Evolutionary conservation across 768 basidiomycete genomes (phyloP), one percentile per base, ranked within the genome.

Genomic region (Auricularia heimuer): DNA sequence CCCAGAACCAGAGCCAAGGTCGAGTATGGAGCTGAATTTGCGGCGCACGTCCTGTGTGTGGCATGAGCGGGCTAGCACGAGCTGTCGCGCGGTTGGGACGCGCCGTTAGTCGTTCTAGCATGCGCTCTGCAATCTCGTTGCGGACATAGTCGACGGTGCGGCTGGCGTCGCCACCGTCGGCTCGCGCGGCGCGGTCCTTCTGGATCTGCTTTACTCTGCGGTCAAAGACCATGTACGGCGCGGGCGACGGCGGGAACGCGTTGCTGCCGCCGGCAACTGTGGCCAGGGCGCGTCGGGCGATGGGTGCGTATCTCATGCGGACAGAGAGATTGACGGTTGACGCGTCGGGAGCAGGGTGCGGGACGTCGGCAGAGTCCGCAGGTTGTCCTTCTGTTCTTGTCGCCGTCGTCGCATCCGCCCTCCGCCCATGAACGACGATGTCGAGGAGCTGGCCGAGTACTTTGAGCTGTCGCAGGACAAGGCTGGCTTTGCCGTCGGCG

Each of bases 61-160:
- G 56, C 58, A 60, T 69, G 54, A 54, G 51, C 61, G 33, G 62
- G 65, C 37, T 36, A 62, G 24, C 16, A 29, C 36, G 54, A 51
- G 62, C 37, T 44, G 63, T 62, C 47, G 14, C 12, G 4, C 14
- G 61, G 68, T 54, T 7, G 68, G 54, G 65, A 63, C 78, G 67
- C 71, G 94, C 96, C 79, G 91, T 75, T 67, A 99, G 83, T 64
- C 96, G 82, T 72, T 98, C 96, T 76, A 93, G 84, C 83, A 98
- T 83, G 66, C 89, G 81, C 67, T 94, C 91, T 24, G 95, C 94
- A 8, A 95, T 86, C 73, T 96, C 96, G 64, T 92, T 84, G 51
- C 92, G 83, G 35, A 99, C 78, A 75, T 98, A 98, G 79, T 99
- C 96, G 4, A 94, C 93, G 0, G 85, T 84, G 70, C 85, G 80